Base-by-base conservation (phyloP, 306 rosid genomes). In the Mimosa bimucronata region DNA sequence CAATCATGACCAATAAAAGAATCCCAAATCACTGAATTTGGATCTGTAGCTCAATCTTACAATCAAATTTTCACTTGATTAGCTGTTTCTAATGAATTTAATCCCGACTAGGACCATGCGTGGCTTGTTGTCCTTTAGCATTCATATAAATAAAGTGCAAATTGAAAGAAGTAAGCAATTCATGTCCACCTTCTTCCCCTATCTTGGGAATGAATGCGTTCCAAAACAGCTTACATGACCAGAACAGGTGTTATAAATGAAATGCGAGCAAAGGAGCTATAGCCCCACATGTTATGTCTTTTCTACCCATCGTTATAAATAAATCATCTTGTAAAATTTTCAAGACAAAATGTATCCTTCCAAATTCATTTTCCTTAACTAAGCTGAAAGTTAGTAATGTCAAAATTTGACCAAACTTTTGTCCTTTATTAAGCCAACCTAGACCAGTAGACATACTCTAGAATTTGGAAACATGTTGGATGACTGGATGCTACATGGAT, bases 291-390 rank as follows among this genome's bases (percentile, higher is more conserved):
- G 29, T n/a, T n/a, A 76, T 60, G 26, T 46, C 28, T 53, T n/a
- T 41, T 21, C 26, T 52, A 11, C 45, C 55, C 71, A 83, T 37
- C 64, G 44, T 34, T 3, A 34, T 34, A 78, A 50, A 64, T 10
- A 78, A 50, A 64, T 10, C 58, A 65, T 62, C 18, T 19, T 34
- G 52, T 50, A 60, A 61, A 72, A 29, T 37, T 67, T 18, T 53
- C 62, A 52, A 73, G 45, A 73, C 44, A 6, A 52, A 42, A 4
- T 53, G 12, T 57, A 26, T 55, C 73, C 48, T 55, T 57, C 31
- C 45, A 72, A 53, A 67, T 44, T 61, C 50, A 45, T 11, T 74
- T 74, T 61, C 74, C 19, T 66, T 34, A 40, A 76, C 45, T 76
- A 26, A 71, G 78, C 13, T 29, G 9, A 26, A 71, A 71, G 34